Percentiles rank a stretch among this genome's conserved stretches.
Evolutionary conservation across 306 rosid genomes (phyloP).

Genomic region (Castanopsis chinensis): DNA sequence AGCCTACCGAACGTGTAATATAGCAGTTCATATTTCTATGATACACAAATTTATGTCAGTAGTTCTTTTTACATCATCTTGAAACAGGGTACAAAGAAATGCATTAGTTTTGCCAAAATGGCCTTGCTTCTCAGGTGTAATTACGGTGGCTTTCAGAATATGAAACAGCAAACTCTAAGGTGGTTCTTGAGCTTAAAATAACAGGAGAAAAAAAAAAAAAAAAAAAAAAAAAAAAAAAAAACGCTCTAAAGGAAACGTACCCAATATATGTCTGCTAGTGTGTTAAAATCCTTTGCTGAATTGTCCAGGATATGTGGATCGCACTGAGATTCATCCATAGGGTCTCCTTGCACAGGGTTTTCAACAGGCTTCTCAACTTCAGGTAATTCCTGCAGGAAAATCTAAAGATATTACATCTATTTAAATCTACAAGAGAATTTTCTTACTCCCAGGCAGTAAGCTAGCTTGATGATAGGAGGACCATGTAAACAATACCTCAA

Average conservation of each 20-base stretch:
- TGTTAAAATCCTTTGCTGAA: conserved; percentile 53
- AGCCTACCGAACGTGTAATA: background rate
- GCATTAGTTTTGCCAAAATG: background rate
- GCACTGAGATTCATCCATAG: conserved; percentile 46
- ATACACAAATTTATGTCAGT: background rate
- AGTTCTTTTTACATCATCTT: background rate
- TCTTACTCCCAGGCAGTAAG: background rate
- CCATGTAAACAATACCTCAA: conserved; percentile 49
- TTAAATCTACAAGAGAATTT: conserved; percentile 29
- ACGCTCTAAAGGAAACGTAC: conserved; percentile 44
- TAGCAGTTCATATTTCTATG: too few relatives aligned
- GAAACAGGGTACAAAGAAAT: background rate
- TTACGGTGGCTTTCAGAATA: background rate
- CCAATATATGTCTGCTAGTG: conserved; percentile 73
- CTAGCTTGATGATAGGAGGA: background rate
- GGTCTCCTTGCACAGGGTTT: conserved; percentile 50
- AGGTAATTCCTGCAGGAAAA: conserved; percentile 48
- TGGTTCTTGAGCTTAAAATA: conserved; percentile 1
- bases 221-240: background rate
- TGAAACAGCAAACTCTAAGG: conserved; percentile 5
- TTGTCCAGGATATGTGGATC: conserved; percentile 48
- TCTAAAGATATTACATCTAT: conserved; percentile 8
- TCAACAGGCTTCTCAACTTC: conserved; percentile 44
- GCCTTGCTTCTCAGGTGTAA: background rate
- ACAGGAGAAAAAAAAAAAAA: too few relatives aligned